Percentiles rank a stretch among this genome's conserved stretches.
Conservation (phyloP, 768 basidiomycete species). For the Rhodotorula paludigena region DNA sequence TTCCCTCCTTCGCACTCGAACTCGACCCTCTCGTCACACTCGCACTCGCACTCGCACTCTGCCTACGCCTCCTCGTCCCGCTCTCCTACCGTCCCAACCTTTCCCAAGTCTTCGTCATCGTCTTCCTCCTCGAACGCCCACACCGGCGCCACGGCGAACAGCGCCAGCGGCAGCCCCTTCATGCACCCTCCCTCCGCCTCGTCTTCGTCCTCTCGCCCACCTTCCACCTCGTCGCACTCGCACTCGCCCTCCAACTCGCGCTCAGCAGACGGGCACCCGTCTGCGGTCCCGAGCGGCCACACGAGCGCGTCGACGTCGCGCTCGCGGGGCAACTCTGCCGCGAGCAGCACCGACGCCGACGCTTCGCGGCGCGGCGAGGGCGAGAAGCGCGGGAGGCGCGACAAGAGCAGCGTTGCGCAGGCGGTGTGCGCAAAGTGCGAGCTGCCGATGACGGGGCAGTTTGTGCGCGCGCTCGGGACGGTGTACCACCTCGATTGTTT, state of each 20-base stretch:
- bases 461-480: constrained; percentile 86
- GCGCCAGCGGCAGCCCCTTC: not conserved
- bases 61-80: not conserved
- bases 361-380: not conserved
- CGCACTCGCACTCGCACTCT: constrained; percentile 14
- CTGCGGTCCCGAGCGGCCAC: no score
- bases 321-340: not conserved
- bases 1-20: constrained; percentile 17
- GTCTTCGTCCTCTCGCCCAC: constrained; percentile 6
- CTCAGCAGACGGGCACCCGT: not conserved
- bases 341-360: not conserved
- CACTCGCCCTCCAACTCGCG: constrained; percentile 10
- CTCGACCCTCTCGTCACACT: constrained; percentile 19
- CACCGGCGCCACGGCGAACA: not conserved
- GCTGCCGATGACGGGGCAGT: constrained; percentile 73
- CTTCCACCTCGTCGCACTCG: constrained; percentile 1
- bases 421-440: constrained; percentile 48
- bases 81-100: not conserved
- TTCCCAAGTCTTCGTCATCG: not conserved
- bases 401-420: not conserved
- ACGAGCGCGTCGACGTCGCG: not conserved
- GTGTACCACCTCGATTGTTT: constrained; percentile 98
- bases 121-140: not conserved
- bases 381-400: not conserved
- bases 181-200: constrained; percentile 1